phyloP scores from a whole-genome alignment of 495 filamentous ascomycete genomes.

The Aspergillus asperescens region DNA sequence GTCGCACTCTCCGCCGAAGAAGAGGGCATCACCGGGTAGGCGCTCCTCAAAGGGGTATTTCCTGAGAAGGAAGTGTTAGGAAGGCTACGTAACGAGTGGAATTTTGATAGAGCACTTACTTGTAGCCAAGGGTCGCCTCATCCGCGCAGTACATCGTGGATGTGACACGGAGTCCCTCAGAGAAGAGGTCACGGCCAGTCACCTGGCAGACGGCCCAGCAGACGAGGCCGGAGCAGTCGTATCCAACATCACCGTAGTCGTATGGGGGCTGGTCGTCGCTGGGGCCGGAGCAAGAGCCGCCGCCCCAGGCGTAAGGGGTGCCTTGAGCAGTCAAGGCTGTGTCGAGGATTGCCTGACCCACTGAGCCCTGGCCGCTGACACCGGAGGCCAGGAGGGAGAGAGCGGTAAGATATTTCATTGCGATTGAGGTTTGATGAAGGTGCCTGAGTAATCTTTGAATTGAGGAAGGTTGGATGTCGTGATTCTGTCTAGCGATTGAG shows the following conservation, averaged over 20 bases:
- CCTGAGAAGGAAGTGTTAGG: too few species aligned
- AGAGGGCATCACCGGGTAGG: constrained; percentile 17
- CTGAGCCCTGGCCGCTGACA: not conserved
- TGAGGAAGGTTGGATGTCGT: not conserved
- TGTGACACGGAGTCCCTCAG: constrained; percentile 18
- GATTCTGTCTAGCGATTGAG: not conserved
- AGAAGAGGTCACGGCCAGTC: constrained; percentile 19
- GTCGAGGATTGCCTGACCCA: constrained; percentile 16
- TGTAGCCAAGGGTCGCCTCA: constrained; percentile 16
- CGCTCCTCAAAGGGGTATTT: constrained; percentile 19
- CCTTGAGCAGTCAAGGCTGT: constrained; percentile 15
- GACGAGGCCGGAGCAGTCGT: constrained; percentile 19
- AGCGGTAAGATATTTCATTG: constrained; percentile 4
- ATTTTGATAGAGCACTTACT: constrained; percentile 4
- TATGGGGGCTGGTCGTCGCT: constrained; percentile 18
- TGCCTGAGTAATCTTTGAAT: too few species aligned
- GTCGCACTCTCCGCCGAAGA: constrained; percentile 19
- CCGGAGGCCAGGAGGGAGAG: constrained; percentile 6
- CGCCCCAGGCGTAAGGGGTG: constrained; percentile 20
- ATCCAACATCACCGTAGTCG: constrained; percentile 20
- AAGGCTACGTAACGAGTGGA: not conserved
- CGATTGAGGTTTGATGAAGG: too few species aligned
- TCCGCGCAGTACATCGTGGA: constrained; percentile 19
- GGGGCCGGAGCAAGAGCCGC: constrained; percentile 18
- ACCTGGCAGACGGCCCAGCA: constrained; percentile 22